phyloP scores from a whole-genome alignment of 495 filamentous ascomycete species.

The Usnea hakonensis region DNA sequence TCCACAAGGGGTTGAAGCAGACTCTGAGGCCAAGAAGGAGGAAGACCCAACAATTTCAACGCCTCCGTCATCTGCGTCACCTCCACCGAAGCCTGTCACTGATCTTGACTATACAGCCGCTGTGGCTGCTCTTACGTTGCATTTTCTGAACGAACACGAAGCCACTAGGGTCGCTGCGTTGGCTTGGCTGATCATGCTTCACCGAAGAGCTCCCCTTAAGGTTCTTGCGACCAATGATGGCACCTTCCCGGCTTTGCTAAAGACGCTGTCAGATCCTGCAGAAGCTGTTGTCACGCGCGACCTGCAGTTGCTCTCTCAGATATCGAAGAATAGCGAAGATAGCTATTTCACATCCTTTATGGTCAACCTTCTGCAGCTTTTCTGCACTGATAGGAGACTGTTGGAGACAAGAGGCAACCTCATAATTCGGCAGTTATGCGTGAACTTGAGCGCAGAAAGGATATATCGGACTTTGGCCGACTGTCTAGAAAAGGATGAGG shows the following conservation, averaged over 20 bases:
- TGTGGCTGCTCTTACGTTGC: conserved; percentile 87
- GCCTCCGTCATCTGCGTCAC: conserved; percentile 39
- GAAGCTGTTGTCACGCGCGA: conserved; percentile 96
- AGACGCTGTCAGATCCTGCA: conserved; percentile 91
- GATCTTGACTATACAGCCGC: conserved; percentile 95
- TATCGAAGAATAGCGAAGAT: conserved; percentile 92
- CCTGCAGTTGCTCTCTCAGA: conserved; percentile 88
- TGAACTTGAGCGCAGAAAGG: conserved; percentile 83
- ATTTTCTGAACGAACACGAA: conserved; percentile 96
- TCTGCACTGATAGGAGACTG: conserved; percentile 83
- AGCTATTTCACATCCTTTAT: conserved; percentile 97
- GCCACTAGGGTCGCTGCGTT: conserved; percentile 88
- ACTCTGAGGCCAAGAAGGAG: conserved; percentile 24
- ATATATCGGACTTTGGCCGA: conserved; percentile 96
- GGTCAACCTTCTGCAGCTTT: conserved; percentile 91
- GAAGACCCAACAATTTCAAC: conserved; percentile 38
- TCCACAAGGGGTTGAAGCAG: conserved; percentile 32
- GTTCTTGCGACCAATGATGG: conserved; percentile 94
- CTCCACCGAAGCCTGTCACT: conserved; percentile 42
- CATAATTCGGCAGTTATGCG: conserved; percentile 91
- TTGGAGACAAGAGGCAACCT: conserved; percentile 90
- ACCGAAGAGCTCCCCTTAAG: conserved; percentile 87
- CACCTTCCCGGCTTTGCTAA: conserved; percentile 91
- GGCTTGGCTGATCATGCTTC: conserved; percentile 95
- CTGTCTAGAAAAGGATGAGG: conserved; percentile 95